phyloP scores from a whole-genome alignment of 1,284 basidiomycete species.

The Leccinum fallax region DNA sequence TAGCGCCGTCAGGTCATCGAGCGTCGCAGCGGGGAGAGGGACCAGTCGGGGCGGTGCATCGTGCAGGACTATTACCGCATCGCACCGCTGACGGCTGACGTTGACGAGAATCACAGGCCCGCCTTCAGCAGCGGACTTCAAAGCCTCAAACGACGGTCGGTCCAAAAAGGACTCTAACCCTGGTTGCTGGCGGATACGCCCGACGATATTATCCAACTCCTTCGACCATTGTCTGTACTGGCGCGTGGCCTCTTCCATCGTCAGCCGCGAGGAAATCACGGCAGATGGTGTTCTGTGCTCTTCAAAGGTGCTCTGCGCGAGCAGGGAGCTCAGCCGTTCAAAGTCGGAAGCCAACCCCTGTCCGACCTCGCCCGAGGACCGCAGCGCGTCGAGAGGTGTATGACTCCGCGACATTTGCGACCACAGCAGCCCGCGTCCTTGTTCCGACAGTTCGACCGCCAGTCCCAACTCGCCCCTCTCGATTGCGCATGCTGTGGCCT shows the following conservation, averaged over 20 bases:
- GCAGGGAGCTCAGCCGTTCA: conserved; percentile 22
- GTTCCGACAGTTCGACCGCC: conserved; percentile 32
- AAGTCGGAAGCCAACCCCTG: conserved; percentile 29
- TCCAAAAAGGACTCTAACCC: conserved; percentile 34
- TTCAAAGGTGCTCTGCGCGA: conserved; percentile 12
- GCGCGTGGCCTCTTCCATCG: conserved; percentile 16
- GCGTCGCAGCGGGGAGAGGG: conserved; percentile 21
- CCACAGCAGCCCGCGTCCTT: conserved; percentile 33
- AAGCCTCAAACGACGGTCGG: conserved; percentile 23
- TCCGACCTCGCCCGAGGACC: conserved; percentile 15
- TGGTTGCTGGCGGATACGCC: conserved; percentile 25
- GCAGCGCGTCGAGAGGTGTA: conserved; percentile 25
- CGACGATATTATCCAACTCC: conserved; percentile 24
- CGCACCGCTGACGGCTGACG: conserved; percentile 27
- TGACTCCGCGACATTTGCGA: conserved; percentile 30
- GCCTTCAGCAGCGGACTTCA: conserved; percentile 31
- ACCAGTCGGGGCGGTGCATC: conserved; percentile 23
- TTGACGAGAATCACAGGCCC: conserved; percentile 45
- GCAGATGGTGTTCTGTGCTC: neutral
- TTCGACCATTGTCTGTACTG: conserved; percentile 20
- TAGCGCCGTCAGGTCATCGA: conserved; percentile 14
- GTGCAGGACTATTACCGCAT: conserved; percentile 30
- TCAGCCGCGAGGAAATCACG: conserved; percentile 6
- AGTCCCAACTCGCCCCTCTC: conserved; percentile 16
- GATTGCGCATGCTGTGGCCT: conserved; percentile 33